Percentiles rank a stretch among this genome's conserved stretches.
Conservation (phyloP, 306 rosid species). For the Malus fusca region DNA sequence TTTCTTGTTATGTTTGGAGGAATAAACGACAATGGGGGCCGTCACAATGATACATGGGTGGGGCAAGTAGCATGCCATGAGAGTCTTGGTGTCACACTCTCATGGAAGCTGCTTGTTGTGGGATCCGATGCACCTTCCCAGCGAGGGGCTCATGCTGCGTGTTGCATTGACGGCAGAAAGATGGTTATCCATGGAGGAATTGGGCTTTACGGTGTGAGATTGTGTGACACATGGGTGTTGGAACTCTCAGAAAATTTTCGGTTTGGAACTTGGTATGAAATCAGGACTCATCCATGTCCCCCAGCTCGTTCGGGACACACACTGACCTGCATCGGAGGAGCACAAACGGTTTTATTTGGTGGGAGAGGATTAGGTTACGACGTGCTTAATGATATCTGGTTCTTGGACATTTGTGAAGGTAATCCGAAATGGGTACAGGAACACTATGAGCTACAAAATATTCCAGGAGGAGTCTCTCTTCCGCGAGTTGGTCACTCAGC, state of each 20-base stretch:
- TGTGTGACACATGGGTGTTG: conserved; percentile 82
- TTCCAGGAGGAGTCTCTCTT: conserved; percentile 66
- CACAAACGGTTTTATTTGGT: conserved; percentile 59
- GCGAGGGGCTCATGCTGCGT: conserved; percentile 84
- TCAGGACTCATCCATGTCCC: conserved; percentile 55
- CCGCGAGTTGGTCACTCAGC: conserved; percentile 90
- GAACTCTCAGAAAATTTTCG: conserved; percentile 53
- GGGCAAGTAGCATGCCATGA: conserved; percentile 51
- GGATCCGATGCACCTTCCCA: conserved; percentile 57
- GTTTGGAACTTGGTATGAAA: conserved; percentile 66
- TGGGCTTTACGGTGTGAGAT: conserved; percentile 55
- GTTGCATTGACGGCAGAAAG: conserved; percentile 52
- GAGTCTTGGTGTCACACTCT: conserved; percentile 39
- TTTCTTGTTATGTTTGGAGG: conserved; percentile 85
- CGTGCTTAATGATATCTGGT: conserved; percentile 82
- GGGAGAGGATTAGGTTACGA: conserved; percentile 83
- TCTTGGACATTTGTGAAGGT: conserved; percentile 44
- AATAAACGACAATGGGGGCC: conserved; percentile 77
- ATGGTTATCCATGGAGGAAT: conserved; percentile 93
- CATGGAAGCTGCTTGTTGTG: conserved; percentile 68
- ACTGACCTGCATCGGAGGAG: conserved; percentile 56
- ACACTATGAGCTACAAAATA: conserved; percentile 42
- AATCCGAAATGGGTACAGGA: conserved; percentile 55
- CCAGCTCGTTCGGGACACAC: conserved; percentile 94
- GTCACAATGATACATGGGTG: conserved; percentile 89